Evolutionary conservation across 352 stramenopile genomes (phyloP).

Genomic region (Pythium phragmiticola): DNA sequence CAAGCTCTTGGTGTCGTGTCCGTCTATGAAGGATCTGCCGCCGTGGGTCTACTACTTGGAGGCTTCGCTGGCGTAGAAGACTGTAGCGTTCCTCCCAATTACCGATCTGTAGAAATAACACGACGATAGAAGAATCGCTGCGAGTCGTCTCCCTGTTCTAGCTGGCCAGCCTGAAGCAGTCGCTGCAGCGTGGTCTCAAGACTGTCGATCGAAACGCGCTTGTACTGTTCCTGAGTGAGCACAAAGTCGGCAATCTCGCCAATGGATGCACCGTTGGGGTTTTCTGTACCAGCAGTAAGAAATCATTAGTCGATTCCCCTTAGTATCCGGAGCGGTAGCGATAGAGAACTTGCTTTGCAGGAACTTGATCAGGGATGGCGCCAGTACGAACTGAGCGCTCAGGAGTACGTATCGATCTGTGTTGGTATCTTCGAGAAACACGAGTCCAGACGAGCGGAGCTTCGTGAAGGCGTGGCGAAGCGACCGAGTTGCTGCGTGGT

Average conservation of each 20-base stretch:
- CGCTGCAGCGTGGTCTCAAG: conserved; percentile 41
- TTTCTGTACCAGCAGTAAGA: conserved; percentile 23
- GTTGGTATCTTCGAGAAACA: conserved; percentile 58
- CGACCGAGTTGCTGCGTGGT: conserved; percentile 20
- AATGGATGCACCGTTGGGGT: conserved; percentile 33
- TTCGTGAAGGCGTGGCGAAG: conserved; percentile 46
- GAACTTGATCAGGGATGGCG: conserved; percentile 41
- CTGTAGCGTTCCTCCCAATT: too few species aligned
- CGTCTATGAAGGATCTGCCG: conserved; percentile 60
- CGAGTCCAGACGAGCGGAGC: conserved; percentile 42
- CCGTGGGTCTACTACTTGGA: conserved; percentile 90
- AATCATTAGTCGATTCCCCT: not conserved
- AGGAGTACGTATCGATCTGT: conserved; percentile 57
- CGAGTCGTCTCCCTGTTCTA: conserved; percentile 37
- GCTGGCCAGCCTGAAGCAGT: conserved; percentile 29
- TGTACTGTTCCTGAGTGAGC: conserved; percentile 46
- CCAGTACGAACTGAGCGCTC: conserved; percentile 44
- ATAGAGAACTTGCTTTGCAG: conserved; percentile 32
- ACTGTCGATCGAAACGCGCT: conserved; percentile 49
- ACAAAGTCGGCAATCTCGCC: conserved; percentile 50
- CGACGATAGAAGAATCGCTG: conserved; percentile 30
- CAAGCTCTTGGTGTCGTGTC: conserved; percentile 85
- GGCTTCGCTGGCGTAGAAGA: conserved; percentile 19
- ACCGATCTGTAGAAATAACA: not conserved
- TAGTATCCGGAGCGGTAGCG: not conserved